Evolutionary conservation across 2,329 filamentous ascomycete species (phyloP), one percentile per base, ranked within the genome.

Genomic region (Talaromyces sp.): DNA sequence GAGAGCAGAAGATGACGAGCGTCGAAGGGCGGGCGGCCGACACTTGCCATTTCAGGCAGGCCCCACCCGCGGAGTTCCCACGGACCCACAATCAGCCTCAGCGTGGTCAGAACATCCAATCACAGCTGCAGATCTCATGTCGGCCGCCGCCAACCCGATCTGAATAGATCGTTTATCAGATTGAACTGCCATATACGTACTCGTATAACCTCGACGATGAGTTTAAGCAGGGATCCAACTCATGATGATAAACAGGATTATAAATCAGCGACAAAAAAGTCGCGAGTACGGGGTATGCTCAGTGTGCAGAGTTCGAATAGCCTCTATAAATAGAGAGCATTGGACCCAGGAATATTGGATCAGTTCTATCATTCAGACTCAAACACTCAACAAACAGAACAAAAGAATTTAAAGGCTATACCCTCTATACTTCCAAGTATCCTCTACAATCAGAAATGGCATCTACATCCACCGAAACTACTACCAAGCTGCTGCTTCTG

Each of bases 121-220:
- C 28, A 48, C 28, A 35, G 45, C 31, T 17, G 25, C 17, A 15
- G 37, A 45, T 41, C 15, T 33, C 13, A 17, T 22, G 39, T 56
- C 53, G 57, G 45, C 53, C 57, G 57, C 21, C 57, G 53, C 52
- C 19, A 51, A 46, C 57, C 33, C 31, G 17, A 59, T 56, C 5
- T 8, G 45, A 37, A 37, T 25, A 9, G 13, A 13, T 21, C 36
- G 5, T 9, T 31, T 31, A 31, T 31, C 31, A 21, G 45, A 33
- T 48, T 17, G 13, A 13, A 25, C 31, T 8, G 3, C 15, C 3
- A 33, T 19, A 21, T 15, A 17, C 22, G 17, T 7, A 22, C 15
- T 13, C 25, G 28, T 28, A 10, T 45, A 9, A n/a, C 17, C 15
- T 45, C 7, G 25, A 28, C 25, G 17, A 21, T n/a, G 17, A 9